Percentiles rank a stretch among this genome's conserved stretches.
Conservation (phyloP, 805 yeast genomes). For the Teunomyces panamensis region DNA sequence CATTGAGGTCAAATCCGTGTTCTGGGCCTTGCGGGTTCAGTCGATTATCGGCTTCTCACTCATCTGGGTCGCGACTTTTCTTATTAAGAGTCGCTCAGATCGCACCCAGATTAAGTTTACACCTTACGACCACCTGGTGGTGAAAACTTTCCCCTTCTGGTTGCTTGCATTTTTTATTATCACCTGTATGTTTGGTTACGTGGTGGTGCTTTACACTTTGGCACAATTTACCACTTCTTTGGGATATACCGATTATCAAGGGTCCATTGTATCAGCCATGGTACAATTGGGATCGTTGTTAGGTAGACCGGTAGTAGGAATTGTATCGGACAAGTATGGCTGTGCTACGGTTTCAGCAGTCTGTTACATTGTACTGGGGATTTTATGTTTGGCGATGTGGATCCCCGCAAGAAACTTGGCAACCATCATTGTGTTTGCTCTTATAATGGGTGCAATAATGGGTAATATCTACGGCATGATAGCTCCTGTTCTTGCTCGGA, state of each 20-base stretch:
- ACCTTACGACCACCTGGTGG: slow-evolving; percentile 13
- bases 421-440: slow-evolving; percentile 12
- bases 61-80: slow-evolving; percentile 6
- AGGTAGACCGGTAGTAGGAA: slow-evolving; percentile 20
- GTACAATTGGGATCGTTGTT: slow-evolving; percentile 19
- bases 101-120: slow-evolving; percentile 10
- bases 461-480: slow-evolving; percentile 20
- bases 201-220: slow-evolving; percentile 22
- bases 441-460: slow-evolving; percentile 19
- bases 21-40: slow-evolving; percentile 23
- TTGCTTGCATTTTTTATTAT: slow-evolving; percentile 14
- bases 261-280: slow-evolving; percentile 24
- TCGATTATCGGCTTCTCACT: slow-evolving; percentile 9
- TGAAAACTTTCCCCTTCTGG: slow-evolving; percentile 14
- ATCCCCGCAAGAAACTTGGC: slow-evolving; percentile 21
- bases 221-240: slow-evolving; percentile 20
- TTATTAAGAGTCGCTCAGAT: slow-evolving; percentile 11
- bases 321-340: slow-evolving; percentile 17
- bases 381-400: slow-evolving; percentile 23
- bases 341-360: slow-evolving; percentile 11
- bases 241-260: slow-evolving; percentile 21
- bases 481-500: slow-evolving; percentile 16
- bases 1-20: slow-evolving; percentile 15
- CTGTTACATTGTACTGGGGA: slow-evolving; percentile 15
- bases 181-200: slow-evolving; percentile 24